A percentile compares a stretch with the other conserved stretches of the same genome.
Conservation (phyloP, 2,329 filamentous ascomycete species). For the Colletotrichum tamarilloi region DNA sequence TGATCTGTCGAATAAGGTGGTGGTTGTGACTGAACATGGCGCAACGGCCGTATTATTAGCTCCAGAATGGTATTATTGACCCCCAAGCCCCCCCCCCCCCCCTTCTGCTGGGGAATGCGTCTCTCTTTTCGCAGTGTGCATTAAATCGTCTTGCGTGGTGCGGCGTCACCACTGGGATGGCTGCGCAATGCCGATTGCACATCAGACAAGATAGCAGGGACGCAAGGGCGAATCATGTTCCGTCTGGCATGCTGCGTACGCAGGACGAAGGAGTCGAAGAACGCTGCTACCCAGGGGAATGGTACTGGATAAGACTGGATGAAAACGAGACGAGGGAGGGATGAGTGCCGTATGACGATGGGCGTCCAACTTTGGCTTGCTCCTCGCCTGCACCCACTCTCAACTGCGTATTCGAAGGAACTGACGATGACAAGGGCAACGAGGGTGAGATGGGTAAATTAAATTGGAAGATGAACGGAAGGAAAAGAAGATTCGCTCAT, state of each 20-base stretch:
- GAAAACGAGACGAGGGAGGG: background rate
- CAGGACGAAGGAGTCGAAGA: background rate
- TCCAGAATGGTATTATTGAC: slow-evolving; percentile 7
- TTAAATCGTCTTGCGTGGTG: slow-evolving; percentile 1
- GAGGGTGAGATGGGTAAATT: background rate
- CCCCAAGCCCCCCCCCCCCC: background rate
- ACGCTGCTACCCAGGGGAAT: slow-evolving; percentile 11
- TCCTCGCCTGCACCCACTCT: background rate
- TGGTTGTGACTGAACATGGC: slow-evolving; percentile 9
- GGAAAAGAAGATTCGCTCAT: background rate
- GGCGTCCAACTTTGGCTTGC: background rate
- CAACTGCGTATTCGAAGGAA: background rate
- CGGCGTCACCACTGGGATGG: background rate
- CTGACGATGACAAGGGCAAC: background rate
- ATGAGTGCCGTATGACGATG: background rate
- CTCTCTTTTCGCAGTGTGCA: background rate
- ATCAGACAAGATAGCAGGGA: slow-evolving; percentile 11
- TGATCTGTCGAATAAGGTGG: background rate
- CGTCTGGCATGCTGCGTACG: background rate
- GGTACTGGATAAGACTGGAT: background rate
- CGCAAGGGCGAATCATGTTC: slow-evolving; percentile 7
- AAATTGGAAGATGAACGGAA: background rate
- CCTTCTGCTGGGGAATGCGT: background rate
- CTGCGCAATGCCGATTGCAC: slow-evolving; percentile 1
- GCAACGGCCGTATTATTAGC: slow-evolving; percentile 20